A percentile compares a stretch with the other conserved stretches of the same genome.
Evolutionary conservation across 805 yeast genomes (phyloP).

Genomic region (Teunomyces aglyptinius): DNA sequence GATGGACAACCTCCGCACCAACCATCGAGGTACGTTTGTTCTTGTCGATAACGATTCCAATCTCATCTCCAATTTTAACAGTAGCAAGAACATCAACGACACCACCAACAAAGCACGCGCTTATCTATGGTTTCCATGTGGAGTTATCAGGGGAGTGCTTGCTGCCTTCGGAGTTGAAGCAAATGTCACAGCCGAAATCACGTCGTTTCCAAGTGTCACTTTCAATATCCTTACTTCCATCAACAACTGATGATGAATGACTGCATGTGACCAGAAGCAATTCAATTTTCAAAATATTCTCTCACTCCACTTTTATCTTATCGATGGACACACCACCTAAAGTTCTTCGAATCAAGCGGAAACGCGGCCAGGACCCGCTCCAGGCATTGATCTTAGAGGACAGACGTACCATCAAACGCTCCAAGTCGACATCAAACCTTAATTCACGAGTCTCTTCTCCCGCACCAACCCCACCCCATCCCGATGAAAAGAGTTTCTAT

Average conservation of each 20-base stretch:
- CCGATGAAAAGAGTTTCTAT: constrained; percentile 17
- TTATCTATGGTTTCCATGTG: constrained; percentile 71
- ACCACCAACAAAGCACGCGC: constrained; percentile 44
- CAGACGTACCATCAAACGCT: constrained; percentile 35
- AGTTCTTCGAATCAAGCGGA: constrained; percentile 79
- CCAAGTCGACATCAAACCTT: constrained; percentile 36
- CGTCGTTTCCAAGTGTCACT: constrained; percentile 62
- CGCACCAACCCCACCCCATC: constrained; percentile 27
- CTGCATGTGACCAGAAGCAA: not conserved
- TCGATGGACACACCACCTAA: constrained; percentile 45
- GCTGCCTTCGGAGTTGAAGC: constrained; percentile 68
- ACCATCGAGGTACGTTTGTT: constrained; percentile 84
- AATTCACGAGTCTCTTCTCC: constrained; percentile 24
- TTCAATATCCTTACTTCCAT: constrained; percentile 65
- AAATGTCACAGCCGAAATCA: constrained; percentile 61
- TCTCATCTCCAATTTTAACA: constrained; percentile 51
- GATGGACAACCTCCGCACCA: constrained; percentile 88
- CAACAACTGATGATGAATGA: constrained; percentile 30
- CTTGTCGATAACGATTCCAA: constrained; percentile 67
- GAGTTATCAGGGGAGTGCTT: constrained; percentile 70
- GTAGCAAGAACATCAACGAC: constrained; percentile 42
- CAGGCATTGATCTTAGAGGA: constrained; percentile 66
- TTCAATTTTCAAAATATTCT: not conserved
- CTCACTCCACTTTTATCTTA: no score
- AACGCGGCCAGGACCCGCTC: constrained; percentile 83